phyloP scores from a whole-genome alignment of 371 early-diverging fungal species.

The Mucor lusitanicus region DNA sequence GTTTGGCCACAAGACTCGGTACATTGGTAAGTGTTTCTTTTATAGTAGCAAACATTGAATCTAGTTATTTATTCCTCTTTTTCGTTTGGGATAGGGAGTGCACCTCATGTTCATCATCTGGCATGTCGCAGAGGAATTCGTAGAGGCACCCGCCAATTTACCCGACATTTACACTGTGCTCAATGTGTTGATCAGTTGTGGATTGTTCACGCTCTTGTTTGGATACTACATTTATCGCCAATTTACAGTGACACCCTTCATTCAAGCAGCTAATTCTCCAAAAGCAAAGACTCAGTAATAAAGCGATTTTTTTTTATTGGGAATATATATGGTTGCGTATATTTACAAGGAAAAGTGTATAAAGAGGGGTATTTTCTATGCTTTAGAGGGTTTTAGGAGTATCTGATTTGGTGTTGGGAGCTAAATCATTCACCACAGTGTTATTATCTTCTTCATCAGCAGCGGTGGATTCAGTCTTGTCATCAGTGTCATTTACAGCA shows the following conservation, averaged over 20 bases:
- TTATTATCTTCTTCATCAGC: background rate
- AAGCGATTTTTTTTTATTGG: background rate
- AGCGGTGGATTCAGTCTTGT: background rate
- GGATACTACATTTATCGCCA: constrained; percentile 68
- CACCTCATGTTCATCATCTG: constrained; percentile 55
- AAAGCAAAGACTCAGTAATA: constrained; percentile 14
- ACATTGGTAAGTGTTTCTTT: constrained; percentile 6
- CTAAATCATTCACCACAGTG: background rate
- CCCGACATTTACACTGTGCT: constrained; percentile 84
- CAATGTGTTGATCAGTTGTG: constrained; percentile 74
- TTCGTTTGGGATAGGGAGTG: constrained; percentile 25
- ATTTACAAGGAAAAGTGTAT: background rate
- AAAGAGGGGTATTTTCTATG: background rate
- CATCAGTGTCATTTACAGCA: background rate
- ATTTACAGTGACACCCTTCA: constrained; percentile 25
- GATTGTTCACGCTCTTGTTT: constrained; percentile 62
- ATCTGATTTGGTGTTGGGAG: background rate
- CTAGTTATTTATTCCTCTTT: background rate
- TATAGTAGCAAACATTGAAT: too few relatives aligned
- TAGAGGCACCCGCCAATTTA: constrained; percentile 67
- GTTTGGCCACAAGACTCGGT: constrained; percentile 7
- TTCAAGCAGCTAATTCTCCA: background rate
- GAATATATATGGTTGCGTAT: background rate
- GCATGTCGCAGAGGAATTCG: constrained; percentile 59
- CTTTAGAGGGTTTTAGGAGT: background rate